Base-by-base conservation (phyloP, 2,329 filamentous ascomycete species). In the Diaporthe longicolla region DNA sequence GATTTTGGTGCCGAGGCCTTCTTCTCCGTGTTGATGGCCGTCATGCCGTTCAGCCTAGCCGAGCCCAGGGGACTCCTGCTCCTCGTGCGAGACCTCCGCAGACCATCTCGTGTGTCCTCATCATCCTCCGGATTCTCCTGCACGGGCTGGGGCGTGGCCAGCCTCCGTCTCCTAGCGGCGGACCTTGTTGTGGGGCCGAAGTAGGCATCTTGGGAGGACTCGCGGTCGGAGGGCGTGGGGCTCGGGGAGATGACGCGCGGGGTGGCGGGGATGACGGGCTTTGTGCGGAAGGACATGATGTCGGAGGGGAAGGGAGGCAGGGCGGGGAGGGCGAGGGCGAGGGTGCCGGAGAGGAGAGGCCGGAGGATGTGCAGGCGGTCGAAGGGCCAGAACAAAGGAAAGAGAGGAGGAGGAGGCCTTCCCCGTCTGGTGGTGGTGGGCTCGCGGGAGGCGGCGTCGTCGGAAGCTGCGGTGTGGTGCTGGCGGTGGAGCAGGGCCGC, bases 231-330 rank as follows among this genome's bases (percentile, higher is more conserved):
- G 1, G 91, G 91, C 2, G 93, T 93, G 54, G 95, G 95, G 72
- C 95, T 97, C 54, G 95, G 95, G 17, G 95, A 97, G 78, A 97
- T 97, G 78, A 98, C 94, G 80, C 95, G 93, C 79, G 95, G 95
- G 73, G 93, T 97, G 73, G 89, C 89, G 73, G 95, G 95, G 73
- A 97, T 87, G 78, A 87, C 85, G 76, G 82, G 83, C 75, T 89
- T 86, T 70, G 84, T 82, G 73, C 85, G 86, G 75, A 86, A 81
- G 72, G 89, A 87, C 85, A 92, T 90, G 74, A 63, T 66, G 79
- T 82, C 80, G 82, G 84, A 85, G 11, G 85, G 83, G 75, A 93
- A 93, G 52, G 89, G 88, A 61, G 91, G 91, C 2, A 94, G 87
- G 54, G 87, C 85, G 73, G 91, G 86, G 63, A 84, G 83, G 77